phyloP scores from a whole-genome alignment of 495 filamentous ascomycete species.

The Lasiosphaeris hirsuta region DNA sequence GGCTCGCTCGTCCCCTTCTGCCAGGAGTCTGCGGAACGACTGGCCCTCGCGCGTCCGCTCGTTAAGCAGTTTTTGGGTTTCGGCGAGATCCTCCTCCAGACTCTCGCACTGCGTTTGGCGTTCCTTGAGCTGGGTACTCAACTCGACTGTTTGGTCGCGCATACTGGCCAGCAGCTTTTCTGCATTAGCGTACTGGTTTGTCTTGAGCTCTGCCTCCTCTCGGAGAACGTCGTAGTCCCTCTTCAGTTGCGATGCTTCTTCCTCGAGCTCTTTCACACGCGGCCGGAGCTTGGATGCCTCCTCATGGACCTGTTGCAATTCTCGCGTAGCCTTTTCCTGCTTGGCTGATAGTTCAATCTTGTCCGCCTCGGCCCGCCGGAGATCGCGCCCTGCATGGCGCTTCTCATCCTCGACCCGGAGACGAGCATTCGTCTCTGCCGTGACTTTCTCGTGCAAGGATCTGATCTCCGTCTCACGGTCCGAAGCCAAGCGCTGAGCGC shows the following conservation, averaged over 20 bases:
- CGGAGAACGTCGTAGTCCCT: constrained; percentile 63
- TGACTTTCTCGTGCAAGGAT: constrained; percentile 68
- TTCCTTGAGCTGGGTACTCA: constrained; percentile 92
- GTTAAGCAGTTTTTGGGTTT: constrained; percentile 80
- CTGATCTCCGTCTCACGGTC: constrained; percentile 77
- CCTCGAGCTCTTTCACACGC: constrained; percentile 67
- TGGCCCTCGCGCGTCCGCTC: constrained; percentile 94
- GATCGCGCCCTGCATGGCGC: constrained; percentile 65
- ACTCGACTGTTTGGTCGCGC: constrained; percentile 85
- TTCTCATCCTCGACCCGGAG: constrained; percentile 73
- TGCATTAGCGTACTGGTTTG: constrained; percentile 77
- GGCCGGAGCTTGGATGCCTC: constrained; percentile 61
- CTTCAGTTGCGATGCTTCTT: constrained; percentile 60
- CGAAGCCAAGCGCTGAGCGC: constrained; percentile 61
- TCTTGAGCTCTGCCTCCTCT: constrained; percentile 81
- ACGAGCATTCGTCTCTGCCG: constrained; percentile 68
- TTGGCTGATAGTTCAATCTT: constrained; percentile 71
- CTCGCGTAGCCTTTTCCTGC: constrained; percentile 61
- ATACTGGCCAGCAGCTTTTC: constrained; percentile 85
- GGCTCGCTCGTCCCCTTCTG: constrained; percentile 79
- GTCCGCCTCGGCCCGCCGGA: constrained; percentile 70
- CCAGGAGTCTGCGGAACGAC: constrained; percentile 86
- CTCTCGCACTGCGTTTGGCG: constrained; percentile 75
- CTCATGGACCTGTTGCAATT: constrained; percentile 67
- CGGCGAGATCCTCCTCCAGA: constrained; percentile 88